A percentile compares a stretch with the other conserved stretches of the same genome.
Conservation (phyloP, 179 eudicot genomes). For the Sideroxylon spinosum region DNA sequence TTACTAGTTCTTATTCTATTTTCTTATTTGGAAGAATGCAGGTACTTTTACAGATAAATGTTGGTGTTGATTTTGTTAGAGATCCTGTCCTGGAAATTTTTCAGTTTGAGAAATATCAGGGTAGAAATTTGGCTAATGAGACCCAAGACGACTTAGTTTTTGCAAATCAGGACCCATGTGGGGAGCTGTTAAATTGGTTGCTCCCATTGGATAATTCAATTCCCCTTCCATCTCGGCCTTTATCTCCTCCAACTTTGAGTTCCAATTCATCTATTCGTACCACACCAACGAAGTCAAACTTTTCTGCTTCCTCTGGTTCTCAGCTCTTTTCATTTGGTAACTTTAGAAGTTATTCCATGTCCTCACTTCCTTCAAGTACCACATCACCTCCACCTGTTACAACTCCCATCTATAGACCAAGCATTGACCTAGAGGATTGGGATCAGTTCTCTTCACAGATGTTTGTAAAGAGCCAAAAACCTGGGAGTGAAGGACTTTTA, state of each 20-base stretch:
- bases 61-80: constrained; percentile 68
- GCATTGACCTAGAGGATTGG: constrained; percentile 74
- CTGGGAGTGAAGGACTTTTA: constrained; percentile 58
- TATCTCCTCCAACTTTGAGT: constrained; percentile 60
- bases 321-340: constrained; percentile 81
- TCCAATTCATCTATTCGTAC: constrained; percentile 39
- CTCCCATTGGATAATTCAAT: constrained; percentile 83
- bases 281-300: constrained; percentile 52
- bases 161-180: constrained; percentile 55
- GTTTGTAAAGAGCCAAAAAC: constrained; percentile 41
- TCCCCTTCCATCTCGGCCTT: constrained; percentile 47
- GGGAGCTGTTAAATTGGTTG: constrained; percentile 81
- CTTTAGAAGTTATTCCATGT: constrained; percentile 97
- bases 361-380: constrained; percentile 73
- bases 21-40: constrained; percentile 92
- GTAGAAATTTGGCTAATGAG: constrained; percentile 28
- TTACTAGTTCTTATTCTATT: constrained; percentile 38
- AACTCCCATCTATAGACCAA: constrained; percentile 45
- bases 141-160: constrained; percentile 26
- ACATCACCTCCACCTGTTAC: constrained; percentile 46
- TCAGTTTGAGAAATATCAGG: constrained; percentile 81
- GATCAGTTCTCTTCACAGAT: constrained; percentile 61
- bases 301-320: constrained; percentile 64
- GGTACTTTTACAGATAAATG: constrained; percentile 93
- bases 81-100: constrained; percentile 90